phyloP scores from a whole-genome alignment of 371 early-diverging fungal genomes.

The Smittium culicis region DNA sequence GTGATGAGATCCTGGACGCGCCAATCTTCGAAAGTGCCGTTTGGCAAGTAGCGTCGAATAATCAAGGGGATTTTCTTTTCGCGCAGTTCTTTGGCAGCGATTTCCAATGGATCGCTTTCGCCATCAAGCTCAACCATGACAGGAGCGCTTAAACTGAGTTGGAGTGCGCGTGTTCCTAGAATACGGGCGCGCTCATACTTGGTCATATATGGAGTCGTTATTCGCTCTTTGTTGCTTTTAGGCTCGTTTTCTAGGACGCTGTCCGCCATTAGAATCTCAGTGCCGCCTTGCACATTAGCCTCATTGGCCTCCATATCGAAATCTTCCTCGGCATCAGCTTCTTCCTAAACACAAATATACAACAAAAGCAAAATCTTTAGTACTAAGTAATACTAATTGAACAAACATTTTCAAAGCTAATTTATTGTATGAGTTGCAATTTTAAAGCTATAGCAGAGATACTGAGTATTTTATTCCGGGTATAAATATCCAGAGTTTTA shows the following conservation, averaged over 20 bases:
- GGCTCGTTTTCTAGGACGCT: background rate
- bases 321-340: constrained; percentile 3
- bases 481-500: background rate
- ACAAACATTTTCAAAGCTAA: too few relatives aligned
- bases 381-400: too few relatives aligned
- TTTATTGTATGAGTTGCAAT: too few relatives aligned
- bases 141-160: constrained; percentile 95
- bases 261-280: constrained; percentile 4
- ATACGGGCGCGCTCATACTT: constrained; percentile 98
- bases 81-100: constrained; percentile 94
- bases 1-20: constrained; percentile 78
- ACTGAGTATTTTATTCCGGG: too few relatives aligned
- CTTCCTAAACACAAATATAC: too few relatives aligned
- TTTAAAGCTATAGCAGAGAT: too few relatives aligned
- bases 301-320: constrained; percentile 8
- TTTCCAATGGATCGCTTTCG: constrained; percentile 93
- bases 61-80: constrained; percentile 93
- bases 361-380: too few relatives aligned
- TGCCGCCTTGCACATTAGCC: background rate
- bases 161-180: constrained; percentile 82
- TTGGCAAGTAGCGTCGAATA: constrained; percentile 92
- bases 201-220: constrained; percentile 98
- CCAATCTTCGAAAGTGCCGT: constrained; percentile 97
- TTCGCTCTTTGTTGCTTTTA: background rate
- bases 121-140: constrained; percentile 95